Conservation (phyloP, 306 rosid species). For the Fragaria ananassa region DNA sequence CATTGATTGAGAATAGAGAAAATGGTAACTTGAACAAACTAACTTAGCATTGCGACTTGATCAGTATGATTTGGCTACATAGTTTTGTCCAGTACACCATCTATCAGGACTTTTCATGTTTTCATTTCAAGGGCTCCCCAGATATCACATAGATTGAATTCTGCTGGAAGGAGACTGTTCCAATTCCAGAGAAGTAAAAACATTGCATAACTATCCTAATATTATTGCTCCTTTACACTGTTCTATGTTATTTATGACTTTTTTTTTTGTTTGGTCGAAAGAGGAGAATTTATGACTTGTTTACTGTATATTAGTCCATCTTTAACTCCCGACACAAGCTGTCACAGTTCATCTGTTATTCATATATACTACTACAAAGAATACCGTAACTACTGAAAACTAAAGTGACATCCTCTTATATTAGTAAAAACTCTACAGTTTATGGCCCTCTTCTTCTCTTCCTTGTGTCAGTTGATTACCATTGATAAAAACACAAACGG, state of each 20-base stretch:
- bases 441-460: background rate
- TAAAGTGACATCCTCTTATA: background rate
- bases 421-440: background rate
- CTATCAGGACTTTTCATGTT: background rate
- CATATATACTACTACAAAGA: background rate
- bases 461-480: background rate
- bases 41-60: background rate
- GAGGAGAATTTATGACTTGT: background rate
- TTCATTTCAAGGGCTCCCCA: background rate
- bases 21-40: background rate
- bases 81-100: background rate
- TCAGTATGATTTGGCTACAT: background rate
- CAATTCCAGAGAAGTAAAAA: background rate
- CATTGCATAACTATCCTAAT: background rate
- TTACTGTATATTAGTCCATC: background rate
- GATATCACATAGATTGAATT: background rate
- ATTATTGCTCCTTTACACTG: background rate
- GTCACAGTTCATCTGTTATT: slow-evolving; percentile 1
- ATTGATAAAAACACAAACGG: background rate
- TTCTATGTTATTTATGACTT: background rate
- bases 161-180: background rate
- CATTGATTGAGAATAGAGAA: background rate
- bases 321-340: background rate
- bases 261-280: too few relatives aligned
- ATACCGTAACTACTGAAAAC: background rate